These are phyloP conservation scores for Funneliformis geosporum DNA, from an alignment of 192 early-diverging fungal species.

Conservation along the genomic window DNA sequence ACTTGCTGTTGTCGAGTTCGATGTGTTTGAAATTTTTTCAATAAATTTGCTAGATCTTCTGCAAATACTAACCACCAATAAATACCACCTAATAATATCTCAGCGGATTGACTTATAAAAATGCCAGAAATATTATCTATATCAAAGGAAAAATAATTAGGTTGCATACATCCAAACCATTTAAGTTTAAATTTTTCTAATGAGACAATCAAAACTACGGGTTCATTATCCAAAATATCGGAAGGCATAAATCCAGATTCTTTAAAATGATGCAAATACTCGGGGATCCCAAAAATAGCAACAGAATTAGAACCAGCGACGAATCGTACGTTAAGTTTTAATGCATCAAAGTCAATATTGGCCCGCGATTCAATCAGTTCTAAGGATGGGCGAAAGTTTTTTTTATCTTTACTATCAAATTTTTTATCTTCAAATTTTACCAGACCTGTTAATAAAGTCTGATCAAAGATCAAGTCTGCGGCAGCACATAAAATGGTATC, in stretches of 20 bases:
- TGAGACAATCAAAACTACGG: conserved; percentile 51
- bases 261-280: conserved; percentile 45
- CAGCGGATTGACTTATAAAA: conserved; percentile 69
- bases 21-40: conserved; percentile 50
- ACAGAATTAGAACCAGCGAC: conserved; percentile 46
- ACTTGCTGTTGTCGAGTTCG: conserved; percentile 57
- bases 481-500: conserved; percentile 60
- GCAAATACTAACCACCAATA: conserved; percentile 68
- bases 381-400: conserved; percentile 49
- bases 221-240: conserved; percentile 39
- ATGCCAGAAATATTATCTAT: conserved; percentile 51
- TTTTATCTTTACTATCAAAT: conserved; percentile 50
- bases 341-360: conserved; percentile 52
- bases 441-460: conserved; percentile 50
- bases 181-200: conserved; percentile 36
- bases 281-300: conserved; percentile 65
- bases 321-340: conserved; percentile 60
- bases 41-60: conserved; percentile 54
- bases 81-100: conserved; percentile 69
- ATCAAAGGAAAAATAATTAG: conserved; percentile 50
- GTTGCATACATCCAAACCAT: conserved; percentile 49
- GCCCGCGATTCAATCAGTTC: conserved; percentile 56
- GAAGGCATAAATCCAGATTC: conserved; percentile 43
- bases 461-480: conserved; percentile 61
- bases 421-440: conserved; percentile 53